These are phyloP conservation scores for Colletotrichum orbiculare DNA, from an alignment of 2,329 filamentous ascomycete genomes.

Conservation along the genomic window DNA sequence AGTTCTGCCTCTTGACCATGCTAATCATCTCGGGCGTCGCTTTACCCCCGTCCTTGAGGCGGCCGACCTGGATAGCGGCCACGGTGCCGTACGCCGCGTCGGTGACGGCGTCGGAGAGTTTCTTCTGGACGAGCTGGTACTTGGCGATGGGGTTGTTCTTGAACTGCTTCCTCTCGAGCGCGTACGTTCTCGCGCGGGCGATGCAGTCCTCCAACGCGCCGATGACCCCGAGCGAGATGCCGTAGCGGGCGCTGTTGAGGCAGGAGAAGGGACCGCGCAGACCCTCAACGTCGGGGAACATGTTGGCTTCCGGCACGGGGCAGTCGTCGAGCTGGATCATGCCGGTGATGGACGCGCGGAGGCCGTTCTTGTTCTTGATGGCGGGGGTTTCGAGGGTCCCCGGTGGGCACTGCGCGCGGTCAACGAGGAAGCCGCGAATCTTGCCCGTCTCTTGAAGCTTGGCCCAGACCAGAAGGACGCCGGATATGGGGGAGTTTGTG, in stretches of 20 bases:
- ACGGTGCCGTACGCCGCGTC: conserved; percentile 93
- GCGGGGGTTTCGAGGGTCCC: conserved; percentile 92
- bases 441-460: conserved; percentile 92
- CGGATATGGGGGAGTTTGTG: conserved; percentile 91
- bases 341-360: conserved; percentile 92
- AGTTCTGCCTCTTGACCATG: conserved; percentile 98
- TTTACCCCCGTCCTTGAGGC: conserved; percentile 92
- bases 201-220: conserved; percentile 95
- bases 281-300: conserved; percentile 92
- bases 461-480: conserved; percentile 90
- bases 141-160: conserved; percentile 94
- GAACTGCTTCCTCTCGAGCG: conserved; percentile 95
- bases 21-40: conserved; percentile 94
- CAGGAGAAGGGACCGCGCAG: conserved; percentile 91
- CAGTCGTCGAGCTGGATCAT: conserved; percentile 97
- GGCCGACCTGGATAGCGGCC: conserved; percentile 88
- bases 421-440: conserved; percentile 92
- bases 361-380: conserved; percentile 94
- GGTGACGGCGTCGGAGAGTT: conserved; percentile 90
- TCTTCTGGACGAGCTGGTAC: conserved; percentile 98
- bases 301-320: conserved; percentile 88
- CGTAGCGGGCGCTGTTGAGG: conserved; percentile 91
- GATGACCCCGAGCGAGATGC: conserved; percentile 93
- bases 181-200: conserved; percentile 81
- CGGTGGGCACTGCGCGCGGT: conserved; percentile 84